These are phyloP conservation scores for Cyclotella cryptica DNA, from an alignment of 108 stramenopile genomes.

Conservation along the genomic window DNA sequence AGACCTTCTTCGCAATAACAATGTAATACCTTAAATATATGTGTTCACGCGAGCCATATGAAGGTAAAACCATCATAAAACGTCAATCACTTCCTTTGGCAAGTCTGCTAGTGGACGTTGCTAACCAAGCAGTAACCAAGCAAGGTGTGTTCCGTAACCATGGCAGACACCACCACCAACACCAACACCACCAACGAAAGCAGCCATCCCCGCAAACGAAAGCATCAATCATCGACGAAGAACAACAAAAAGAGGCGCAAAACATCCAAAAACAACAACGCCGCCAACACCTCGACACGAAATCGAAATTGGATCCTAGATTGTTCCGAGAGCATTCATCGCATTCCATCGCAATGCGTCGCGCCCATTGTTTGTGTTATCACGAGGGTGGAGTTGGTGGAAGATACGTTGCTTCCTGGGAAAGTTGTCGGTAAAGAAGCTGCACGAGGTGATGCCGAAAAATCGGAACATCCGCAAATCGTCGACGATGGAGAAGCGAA, in stretches of 20 bases:
- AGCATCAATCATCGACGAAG: constrained; percentile 1
- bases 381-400: constrained; percentile 40
- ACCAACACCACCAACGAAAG: constrained; percentile 3
- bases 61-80: no score
- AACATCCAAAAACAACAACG: constrained; percentile 19
- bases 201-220: constrained; percentile 7
- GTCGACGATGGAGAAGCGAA: neutral
- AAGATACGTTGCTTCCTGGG: constrained; percentile 8
- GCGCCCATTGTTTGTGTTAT: constrained; percentile 39
- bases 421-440: neutral
- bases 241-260: constrained; percentile 7
- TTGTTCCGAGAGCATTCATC: constrained; percentile 39
- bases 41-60: no score
- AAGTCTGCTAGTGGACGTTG: no score
- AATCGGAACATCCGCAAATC: neutral
- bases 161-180: neutral
- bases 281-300: neutral
- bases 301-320: constrained; percentile 44
- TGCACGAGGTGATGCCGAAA: constrained; percentile 12
- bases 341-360: constrained; percentile 26
- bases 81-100: no score
- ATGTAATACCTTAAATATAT: no score
- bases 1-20: no score
- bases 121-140: no score
- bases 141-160: no score